Percentiles rank a stretch among this genome's conserved stretches.
Evolutionary conservation across 2,329 filamentous ascomycete species (phyloP).

Genomic region (Calonectria hongkongensis): DNA sequence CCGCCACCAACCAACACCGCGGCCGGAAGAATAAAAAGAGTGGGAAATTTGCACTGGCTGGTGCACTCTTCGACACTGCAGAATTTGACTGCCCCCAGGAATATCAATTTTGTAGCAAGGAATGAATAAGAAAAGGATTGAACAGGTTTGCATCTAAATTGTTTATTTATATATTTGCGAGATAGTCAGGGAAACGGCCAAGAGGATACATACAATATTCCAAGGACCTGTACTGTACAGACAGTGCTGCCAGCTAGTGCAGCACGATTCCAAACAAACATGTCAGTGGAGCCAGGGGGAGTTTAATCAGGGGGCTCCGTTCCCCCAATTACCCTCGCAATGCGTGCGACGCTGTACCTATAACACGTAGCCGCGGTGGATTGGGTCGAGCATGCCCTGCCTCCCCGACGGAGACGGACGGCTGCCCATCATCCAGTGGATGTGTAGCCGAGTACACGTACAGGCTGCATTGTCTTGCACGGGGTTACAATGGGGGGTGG

Average conservation of each 20-base stretch:
- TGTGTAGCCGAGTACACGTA: neutral
- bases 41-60: neutral
- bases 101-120: no score
- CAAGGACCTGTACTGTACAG: neutral
- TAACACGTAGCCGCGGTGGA: conserved; percentile 14
- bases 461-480: neutral
- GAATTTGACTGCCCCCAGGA: no score
- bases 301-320: conserved; percentile 30
- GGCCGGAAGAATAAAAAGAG: neutral
- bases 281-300: conserved; percentile 31
- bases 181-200: no score
- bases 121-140: no score
- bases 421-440: neutral
- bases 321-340: conserved; percentile 5
- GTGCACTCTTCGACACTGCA: no score
- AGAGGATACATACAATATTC: no score
- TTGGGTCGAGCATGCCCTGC: conserved; percentile 4
- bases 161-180: no score
- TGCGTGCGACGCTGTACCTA: neutral
- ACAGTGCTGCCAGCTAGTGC: conserved; percentile 19
- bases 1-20: neutral
- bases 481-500: neutral
- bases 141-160: no score
- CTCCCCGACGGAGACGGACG: neutral
- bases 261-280: conserved; percentile 18